Base-by-base conservation (phyloP, 139 green algal genomes). In the Chlorella sp. region DNA sequence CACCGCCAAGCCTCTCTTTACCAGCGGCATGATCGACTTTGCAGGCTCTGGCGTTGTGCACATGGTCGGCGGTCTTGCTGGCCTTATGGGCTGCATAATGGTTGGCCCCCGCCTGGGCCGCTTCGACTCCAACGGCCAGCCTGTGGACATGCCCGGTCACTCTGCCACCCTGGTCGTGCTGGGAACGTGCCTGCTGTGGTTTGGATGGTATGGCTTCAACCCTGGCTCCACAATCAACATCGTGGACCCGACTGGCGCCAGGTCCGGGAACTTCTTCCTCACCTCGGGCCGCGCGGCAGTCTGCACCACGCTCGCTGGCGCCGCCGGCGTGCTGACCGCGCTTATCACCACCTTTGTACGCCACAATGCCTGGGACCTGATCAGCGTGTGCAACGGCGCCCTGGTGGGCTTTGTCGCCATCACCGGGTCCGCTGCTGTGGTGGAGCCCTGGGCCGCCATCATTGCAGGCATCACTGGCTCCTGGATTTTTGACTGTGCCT, bases 31-130 rank as follows among this genome's bases (percentile, higher is more conserved):
- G 62, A 84, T 96, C 17, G 91, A 96, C 81, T 94, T 90, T 71
- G 90, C 91, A 26, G 89, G 87, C 31, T 83, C 74, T 66, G 82
- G 74, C 33, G 87, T 92, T 17, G 89, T 95, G 62, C 90, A 96
- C 80, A 89, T 95, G 80, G 84, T 89, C 1, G 91, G 91, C 26
- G 91, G 89, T 64, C 77, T 89, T 1, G 49, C 73, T 3, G 81
- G 81, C 33, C 60, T 88, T 20, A 82, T 80, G 51, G 67, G 67
- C 5, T 42, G 42, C 42, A 50, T 27, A 27, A 72, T 97, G 65
- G 84, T 94, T 22, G 95, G 95, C 2, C 95, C 95, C 24, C 90
- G 95, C 75, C 87, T 96, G 20, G 95, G 95, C 23, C 88, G 94
- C 35, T 99, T 98, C 72, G 86, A 93, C 74, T 80, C 85, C 62